Evolutionary conservation across 345 rosid species (phyloP).

Genomic region (Bruguiera parviflora): DNA sequence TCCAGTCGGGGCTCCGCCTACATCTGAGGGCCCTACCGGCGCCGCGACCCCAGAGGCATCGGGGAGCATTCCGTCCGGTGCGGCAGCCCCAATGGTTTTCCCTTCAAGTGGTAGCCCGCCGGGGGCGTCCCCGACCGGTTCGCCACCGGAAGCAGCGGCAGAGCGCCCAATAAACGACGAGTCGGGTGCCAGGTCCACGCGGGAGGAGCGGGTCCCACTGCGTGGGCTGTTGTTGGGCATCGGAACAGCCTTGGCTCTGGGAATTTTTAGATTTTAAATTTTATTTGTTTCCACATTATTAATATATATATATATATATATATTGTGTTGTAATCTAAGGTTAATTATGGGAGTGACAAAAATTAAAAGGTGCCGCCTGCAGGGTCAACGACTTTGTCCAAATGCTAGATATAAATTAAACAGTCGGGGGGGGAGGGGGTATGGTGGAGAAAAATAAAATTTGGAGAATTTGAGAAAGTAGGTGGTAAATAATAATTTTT

Average conservation of each 20-base stretch:
- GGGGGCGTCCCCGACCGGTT: slow-evolving; percentile 19
- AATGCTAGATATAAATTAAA: too few relatives aligned
- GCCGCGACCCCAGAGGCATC: slow-evolving; percentile 33
- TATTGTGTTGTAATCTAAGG: too few relatives aligned
- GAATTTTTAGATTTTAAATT: neutral
- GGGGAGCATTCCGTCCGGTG: slow-evolving; percentile 41
- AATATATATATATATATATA: too few relatives aligned
- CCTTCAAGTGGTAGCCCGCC: slow-evolving; percentile 50
- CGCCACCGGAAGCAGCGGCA: slow-evolving; percentile 38
- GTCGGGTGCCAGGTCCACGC: slow-evolving; percentile 38
- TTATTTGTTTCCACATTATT: too few relatives aligned
- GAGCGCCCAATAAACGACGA: slow-evolving; percentile 30
- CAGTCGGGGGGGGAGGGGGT: too few relatives aligned
- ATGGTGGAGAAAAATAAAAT: too few relatives aligned
- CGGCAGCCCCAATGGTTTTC: slow-evolving; percentile 47
- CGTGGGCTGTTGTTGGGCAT: slow-evolving; percentile 15
- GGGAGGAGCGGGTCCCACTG: slow-evolving; percentile 15
- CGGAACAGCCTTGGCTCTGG: slow-evolving; percentile 6
- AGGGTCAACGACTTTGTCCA: too few relatives aligned
- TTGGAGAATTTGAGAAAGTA: too few relatives aligned
- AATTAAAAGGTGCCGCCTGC: too few relatives aligned
- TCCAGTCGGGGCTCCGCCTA: slow-evolving; percentile 30
- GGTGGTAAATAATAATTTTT: too few relatives aligned
- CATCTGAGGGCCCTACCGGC: slow-evolving; percentile 33
- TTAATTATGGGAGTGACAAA: too few relatives aligned